A percentile compares a stretch with the other conserved stretches of the same genome.
Evolutionary conservation across 768 basidiomycete genomes (phyloP).

Genomic region (Pulveroboletus sp.): DNA sequence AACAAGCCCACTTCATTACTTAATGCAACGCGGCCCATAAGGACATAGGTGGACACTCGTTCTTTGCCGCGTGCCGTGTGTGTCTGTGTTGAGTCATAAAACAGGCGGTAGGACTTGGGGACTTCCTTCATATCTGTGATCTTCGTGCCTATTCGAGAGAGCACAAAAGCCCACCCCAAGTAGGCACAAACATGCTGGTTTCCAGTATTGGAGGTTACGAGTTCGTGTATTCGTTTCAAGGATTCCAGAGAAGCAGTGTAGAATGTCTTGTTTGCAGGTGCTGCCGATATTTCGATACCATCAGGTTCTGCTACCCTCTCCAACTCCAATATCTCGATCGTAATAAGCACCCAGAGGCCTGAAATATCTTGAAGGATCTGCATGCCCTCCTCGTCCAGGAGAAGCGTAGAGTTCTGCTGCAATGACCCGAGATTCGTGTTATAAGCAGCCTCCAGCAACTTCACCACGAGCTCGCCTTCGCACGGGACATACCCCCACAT

Average conservation of each 20-base stretch:
- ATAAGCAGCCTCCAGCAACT: constrained; percentile 65
- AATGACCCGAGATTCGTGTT: constrained; percentile 58
- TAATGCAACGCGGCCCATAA: constrained; percentile 62
- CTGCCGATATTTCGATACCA: constrained; percentile 48
- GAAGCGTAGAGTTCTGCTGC: constrained; percentile 60
- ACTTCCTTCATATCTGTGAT: constrained; percentile 48
- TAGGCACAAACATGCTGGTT: constrained; percentile 71
- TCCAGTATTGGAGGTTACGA: constrained; percentile 57
- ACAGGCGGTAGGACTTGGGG: constrained; percentile 50
- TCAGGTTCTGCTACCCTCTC: constrained; percentile 60
- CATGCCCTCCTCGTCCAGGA: constrained; percentile 72
- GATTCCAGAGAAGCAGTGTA: constrained; percentile 62
- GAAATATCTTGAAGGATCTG: constrained; percentile 66
- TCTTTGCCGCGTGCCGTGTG: constrained; percentile 48
- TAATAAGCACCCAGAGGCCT: constrained; percentile 75
- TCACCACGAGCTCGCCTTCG: constrained; percentile 58
- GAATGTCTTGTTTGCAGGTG: constrained; percentile 46
- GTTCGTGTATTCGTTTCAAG: constrained; percentile 64
- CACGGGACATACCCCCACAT: constrained; percentile 78
- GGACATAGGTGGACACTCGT: constrained; percentile 49
- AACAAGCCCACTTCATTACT: constrained; percentile 60
- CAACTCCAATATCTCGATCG: constrained; percentile 76
- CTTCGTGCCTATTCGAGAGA: constrained; percentile 57
- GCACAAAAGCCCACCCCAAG: constrained; percentile 82
- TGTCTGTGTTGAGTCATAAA: constrained; percentile 53